A percentile compares a stretch with the other conserved stretches of the same genome.
Conservation (phyloP, 805 yeast genomes). For the Diddensiella caesifluorescens region DNA sequence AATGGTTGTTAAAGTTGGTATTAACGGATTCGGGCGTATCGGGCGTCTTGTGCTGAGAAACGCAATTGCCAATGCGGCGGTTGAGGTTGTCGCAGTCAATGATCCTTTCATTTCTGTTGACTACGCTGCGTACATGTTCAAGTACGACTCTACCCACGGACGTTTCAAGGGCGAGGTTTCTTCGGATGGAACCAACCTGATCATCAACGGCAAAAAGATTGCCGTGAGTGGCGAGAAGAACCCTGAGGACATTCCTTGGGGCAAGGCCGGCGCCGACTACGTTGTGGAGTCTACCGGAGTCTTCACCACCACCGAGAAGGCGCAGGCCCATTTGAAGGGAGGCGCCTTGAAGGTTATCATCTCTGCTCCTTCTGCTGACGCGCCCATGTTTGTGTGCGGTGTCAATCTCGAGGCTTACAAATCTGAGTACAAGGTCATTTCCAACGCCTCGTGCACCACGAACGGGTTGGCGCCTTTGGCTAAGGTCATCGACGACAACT, state of each 20-base stretch:
- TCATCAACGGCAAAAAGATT: constrained; percentile 66
- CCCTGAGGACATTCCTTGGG: constrained; percentile 89
- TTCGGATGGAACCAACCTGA: constrained; percentile 46
- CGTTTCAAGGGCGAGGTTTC: constrained; percentile 69
- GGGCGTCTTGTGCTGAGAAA: constrained; percentile 84
- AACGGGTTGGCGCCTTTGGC: constrained; percentile 94
- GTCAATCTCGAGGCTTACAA: constrained; percentile 80
- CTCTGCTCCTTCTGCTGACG: constrained; percentile 91
- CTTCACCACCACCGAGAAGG: constrained; percentile 77
- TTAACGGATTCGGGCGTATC: constrained; percentile 93
- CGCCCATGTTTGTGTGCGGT: constrained; percentile 94
- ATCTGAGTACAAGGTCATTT: constrained; percentile 67
- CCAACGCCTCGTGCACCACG: constrained; percentile 95
- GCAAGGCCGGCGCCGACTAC: constrained; percentile 70
- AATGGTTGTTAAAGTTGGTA: constrained; percentile 64
- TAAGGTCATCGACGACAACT: constrained; percentile 78
- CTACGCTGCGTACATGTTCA: constrained; percentile 92
- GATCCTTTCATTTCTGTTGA: constrained; percentile 88
- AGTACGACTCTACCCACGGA: constrained; percentile 93
- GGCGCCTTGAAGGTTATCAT: constrained; percentile 95
- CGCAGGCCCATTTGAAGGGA: constrained; percentile 76
- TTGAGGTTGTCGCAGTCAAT: constrained; percentile 81
- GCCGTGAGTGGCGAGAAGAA: constrained; percentile 73
- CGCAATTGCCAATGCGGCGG: constrained; percentile 67
- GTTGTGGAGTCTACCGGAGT: constrained; percentile 95